These are phyloP conservation scores for Neurospora sp. DNA, from an alignment of 495 filamentous ascomycete genomes.

Conservation along the genomic window DNA sequence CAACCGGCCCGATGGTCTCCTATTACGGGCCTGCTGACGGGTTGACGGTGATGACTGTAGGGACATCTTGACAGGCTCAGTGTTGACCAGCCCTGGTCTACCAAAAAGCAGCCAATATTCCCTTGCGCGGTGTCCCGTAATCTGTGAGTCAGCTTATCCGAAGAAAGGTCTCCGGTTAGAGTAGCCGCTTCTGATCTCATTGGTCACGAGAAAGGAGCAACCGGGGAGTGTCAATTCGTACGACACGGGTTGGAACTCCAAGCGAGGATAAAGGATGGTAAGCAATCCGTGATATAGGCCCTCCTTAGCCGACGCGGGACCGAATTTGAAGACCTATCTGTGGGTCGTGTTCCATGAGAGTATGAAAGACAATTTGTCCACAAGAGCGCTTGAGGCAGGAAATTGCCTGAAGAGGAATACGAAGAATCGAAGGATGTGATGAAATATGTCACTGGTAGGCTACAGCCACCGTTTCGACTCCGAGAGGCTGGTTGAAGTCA, in stretches of 20 bases:
- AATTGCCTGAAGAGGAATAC: background rate
- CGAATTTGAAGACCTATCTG: background rate
- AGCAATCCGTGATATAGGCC: background rate
- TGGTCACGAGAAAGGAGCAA: background rate
- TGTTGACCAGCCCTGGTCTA: background rate
- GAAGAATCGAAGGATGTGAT: background rate
- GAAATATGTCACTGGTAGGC: background rate
- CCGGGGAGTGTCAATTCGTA: background rate
- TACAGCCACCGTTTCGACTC: background rate
- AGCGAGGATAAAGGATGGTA: background rate
- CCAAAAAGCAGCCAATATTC: background rate
- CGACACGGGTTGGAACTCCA: background rate
- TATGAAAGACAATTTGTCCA: background rate
- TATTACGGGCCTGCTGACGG: background rate
- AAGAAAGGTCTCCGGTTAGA: background rate
- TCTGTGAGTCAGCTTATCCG: background rate
- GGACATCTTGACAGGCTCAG: background rate
- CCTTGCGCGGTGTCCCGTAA: background rate
- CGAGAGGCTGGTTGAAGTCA: background rate
- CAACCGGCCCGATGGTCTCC: background rate
- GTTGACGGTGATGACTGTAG: background rate
- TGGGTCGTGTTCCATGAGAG: background rate
- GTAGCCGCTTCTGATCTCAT: background rate
- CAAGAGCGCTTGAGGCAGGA: background rate
- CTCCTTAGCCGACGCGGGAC: background rate